Percentiles rank a stretch among this genome's conserved stretches.
Evolutionary conservation across 2,329 filamentous ascomycete species (phyloP).

Genomic region (Penicillium brasilianum): DNA sequence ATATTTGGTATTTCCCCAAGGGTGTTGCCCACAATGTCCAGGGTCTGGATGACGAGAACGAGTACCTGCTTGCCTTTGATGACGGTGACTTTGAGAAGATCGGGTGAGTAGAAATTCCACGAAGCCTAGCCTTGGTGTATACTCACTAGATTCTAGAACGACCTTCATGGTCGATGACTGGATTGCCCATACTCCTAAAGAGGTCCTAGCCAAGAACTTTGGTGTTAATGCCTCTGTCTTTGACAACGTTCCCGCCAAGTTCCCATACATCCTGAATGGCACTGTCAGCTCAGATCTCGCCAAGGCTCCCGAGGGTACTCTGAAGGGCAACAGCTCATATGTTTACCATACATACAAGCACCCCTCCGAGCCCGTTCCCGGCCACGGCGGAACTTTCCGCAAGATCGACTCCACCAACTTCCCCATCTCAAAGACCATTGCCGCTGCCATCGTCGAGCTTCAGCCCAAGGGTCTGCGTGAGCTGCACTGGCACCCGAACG

Average conservation of each 20-base stretch:
- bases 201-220: constrained; percentile 71
- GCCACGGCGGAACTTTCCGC: constrained; percentile 65
- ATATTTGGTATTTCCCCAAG: constrained; percentile 73
- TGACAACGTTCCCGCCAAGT: constrained; percentile 59
- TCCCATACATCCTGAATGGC: constrained; percentile 67
- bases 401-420: constrained; percentile 72
- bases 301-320: constrained; percentile 55
- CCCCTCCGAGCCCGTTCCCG: constrained; percentile 61
- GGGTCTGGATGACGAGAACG: constrained; percentile 66
- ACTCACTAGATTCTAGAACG: constrained; percentile 49
- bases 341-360: constrained; percentile 66
- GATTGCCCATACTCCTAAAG: constrained; percentile 68
- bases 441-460: constrained; percentile 67
- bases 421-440: constrained; percentile 68
- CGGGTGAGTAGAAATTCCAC: constrained; percentile 50
- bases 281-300: constrained; percentile 53
- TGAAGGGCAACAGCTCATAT: constrained; percentile 65
- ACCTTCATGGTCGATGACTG: constrained; percentile 75
- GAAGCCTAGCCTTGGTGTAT: neutral
- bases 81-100: constrained; percentile 69
- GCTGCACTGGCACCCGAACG: constrained; percentile 73
- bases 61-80: constrained; percentile 70
- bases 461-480: constrained; percentile 68
- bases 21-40: constrained; percentile 68
- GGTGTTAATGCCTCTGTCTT: constrained; percentile 66